Evolutionary conservation across 1,284 basidiomycete genomes (phyloP).

Genomic region (Trichosporon sp.): DNA sequence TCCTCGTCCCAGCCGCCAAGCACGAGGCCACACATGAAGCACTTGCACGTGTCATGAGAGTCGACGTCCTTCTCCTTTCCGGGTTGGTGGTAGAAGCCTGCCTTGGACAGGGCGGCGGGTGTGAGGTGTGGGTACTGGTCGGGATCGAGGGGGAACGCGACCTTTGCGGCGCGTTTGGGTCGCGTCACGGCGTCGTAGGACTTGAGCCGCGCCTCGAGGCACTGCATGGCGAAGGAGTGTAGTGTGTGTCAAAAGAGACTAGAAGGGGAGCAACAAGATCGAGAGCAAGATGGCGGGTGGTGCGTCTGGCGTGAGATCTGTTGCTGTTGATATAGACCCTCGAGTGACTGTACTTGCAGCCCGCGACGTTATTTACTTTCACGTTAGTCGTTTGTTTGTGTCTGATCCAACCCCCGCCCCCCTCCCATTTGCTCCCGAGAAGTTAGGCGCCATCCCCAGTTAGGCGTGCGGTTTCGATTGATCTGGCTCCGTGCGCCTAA

Average conservation of each 20-base stretch:
- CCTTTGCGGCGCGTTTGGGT: slow-evolving; percentile 43
- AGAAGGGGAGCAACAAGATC: neutral
- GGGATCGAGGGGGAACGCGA: slow-evolving; percentile 47
- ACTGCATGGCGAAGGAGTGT: slow-evolving; percentile 40
- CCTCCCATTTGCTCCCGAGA: slow-evolving; percentile 6
- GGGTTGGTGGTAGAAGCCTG: slow-evolving; percentile 72
- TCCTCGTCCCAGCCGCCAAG: slow-evolving; percentile 74
- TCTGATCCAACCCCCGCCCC: neutral
- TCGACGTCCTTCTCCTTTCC: slow-evolving; percentile 24
- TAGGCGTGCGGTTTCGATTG: neutral
- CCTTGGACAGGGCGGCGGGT: slow-evolving; percentile 70
- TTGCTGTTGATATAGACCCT: neutral
- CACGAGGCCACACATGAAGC: slow-evolving; percentile 74
- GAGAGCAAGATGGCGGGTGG: slow-evolving; percentile 4
- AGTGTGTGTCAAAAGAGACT: neutral
- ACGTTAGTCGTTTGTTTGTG: slow-evolving; percentile 10
- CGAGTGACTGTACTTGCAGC: neutral
- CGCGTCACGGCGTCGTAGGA: slow-evolving; percentile 40
- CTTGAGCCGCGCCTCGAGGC: slow-evolving; percentile 42
- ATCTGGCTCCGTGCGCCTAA: neutral
- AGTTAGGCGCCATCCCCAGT: neutral
- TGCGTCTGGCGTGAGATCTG: neutral
- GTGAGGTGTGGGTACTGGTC: slow-evolving; percentile 61
- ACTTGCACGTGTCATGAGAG: slow-evolving; percentile 58
- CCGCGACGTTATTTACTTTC: neutral